These are phyloP conservation scores for Sphagnum tenellum DNA, from an alignment of 225 moss, liverwort and hornwort species.

Conservation along the genomic window DNA sequence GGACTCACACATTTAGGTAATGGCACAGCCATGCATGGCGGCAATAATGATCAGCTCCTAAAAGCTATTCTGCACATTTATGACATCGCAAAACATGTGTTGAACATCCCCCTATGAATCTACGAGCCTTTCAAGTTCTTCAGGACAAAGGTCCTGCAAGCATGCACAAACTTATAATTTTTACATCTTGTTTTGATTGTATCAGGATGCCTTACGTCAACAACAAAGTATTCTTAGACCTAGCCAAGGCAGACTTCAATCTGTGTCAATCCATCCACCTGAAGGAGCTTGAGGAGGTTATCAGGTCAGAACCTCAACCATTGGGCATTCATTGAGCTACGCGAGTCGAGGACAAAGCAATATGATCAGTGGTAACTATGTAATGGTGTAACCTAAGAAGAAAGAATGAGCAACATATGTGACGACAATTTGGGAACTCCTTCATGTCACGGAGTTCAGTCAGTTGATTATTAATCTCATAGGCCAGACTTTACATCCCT, in stretches of 20 bases:
- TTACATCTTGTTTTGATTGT: background rate
- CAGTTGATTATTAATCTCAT: too few species aligned
- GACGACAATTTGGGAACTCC: too few species aligned
- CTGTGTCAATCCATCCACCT: conserved; percentile 41
- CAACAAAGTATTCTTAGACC: conserved; percentile 34
- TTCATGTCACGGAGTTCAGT: too few species aligned
- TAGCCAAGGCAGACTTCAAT: conserved; percentile 62
- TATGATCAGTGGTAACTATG: background rate
- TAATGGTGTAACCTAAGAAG: background rate
- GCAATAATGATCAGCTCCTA: background rate
- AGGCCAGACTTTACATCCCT: too few species aligned
- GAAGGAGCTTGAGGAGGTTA: conserved; percentile 34
- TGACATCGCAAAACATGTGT: too few species aligned
- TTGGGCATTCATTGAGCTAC: background rate
- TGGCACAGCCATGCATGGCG: background rate
- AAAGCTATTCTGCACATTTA: background rate
- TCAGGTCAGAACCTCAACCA: conserved; percentile 10
- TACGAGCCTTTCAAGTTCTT: background rate
- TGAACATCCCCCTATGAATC: too few species aligned
- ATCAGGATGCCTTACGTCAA: conserved; percentile 39
- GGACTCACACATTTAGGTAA: background rate
- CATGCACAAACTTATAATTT: too few species aligned
- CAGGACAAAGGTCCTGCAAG: too few species aligned
- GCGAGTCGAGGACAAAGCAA: background rate
- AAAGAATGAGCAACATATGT: background rate